phyloP scores from a whole-genome alignment of 148 eudicot species.

The Linanthus parryae region DNA sequence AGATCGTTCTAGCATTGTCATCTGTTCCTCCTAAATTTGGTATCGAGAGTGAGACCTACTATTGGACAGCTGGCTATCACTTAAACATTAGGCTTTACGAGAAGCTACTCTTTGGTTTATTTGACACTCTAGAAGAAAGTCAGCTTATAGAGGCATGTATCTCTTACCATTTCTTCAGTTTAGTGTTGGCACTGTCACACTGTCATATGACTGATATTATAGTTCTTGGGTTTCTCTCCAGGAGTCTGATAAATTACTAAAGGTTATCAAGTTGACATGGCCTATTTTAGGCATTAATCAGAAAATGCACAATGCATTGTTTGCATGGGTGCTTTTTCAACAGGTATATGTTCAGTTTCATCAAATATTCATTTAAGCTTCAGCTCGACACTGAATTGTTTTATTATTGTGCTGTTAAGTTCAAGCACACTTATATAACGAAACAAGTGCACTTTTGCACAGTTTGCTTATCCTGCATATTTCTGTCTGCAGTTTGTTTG shows the following conservation, averaged over 20 bases:
- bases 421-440: neutral
- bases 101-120: constrained; percentile 59
- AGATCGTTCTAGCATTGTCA: constrained; percentile 32
- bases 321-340: constrained; percentile 83
- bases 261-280: constrained; percentile 73
- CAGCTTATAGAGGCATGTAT: constrained; percentile 57
- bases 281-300: constrained; percentile 72
- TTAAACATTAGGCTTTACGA: constrained; percentile 73
- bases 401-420: neutral
- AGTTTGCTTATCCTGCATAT: too few relatives aligned
- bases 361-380: constrained; percentile 1
- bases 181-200: neutral
- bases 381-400: neutral
- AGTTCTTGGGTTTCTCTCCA: constrained; percentile 14
- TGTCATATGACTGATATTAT: constrained; percentile 1
- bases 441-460: too few relatives aligned
- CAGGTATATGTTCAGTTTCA: constrained; percentile 50
- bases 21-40: constrained; percentile 35
- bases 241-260: constrained; percentile 74
- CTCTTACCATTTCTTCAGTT: constrained; percentile 4
- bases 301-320: constrained; percentile 63
- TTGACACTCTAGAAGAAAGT: constrained; percentile 88
- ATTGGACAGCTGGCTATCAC: constrained; percentile 57
- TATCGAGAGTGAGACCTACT: constrained; percentile 37
- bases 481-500: constrained; percentile 75